Percentiles rank a stretch among this genome's conserved stretches.
Evolutionary conservation across 2,329 filamentous ascomycete genomes (phyloP).

Genomic region (Talaromyces marneffei): DNA sequence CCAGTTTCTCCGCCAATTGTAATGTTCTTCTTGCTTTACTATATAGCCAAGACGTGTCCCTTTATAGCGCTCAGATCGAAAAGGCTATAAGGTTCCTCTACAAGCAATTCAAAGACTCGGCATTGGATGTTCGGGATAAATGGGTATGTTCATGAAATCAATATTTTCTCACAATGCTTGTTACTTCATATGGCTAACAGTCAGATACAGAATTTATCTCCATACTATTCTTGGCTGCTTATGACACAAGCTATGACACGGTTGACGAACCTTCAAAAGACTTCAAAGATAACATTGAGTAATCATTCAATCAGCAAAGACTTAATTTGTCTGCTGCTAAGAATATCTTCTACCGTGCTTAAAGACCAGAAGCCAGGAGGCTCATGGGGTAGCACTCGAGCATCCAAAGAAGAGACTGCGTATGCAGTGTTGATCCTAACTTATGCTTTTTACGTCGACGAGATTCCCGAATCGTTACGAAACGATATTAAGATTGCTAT

Average conservation of each 20-base stretch:
- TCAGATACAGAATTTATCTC: constrained; percentile 14
- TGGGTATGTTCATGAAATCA: constrained; percentile 21
- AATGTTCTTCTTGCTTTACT: constrained; percentile 31
- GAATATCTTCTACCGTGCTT: constrained; percentile 7
- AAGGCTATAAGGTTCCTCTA: constrained; percentile 24
- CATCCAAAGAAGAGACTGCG: constrained; percentile 19
- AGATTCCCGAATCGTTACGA: neutral
- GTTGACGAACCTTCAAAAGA: constrained; percentile 13
- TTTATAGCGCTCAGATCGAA: constrained; percentile 21
- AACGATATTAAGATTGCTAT: neutral
- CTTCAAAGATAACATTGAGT: neutral
- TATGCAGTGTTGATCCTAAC: constrained; percentile 18
- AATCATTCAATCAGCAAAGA: neutral
- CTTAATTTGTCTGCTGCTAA: constrained; percentile 3
- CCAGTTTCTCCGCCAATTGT: constrained; percentile 32
- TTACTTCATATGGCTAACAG: neutral
- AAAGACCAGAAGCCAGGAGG: constrained; percentile 14
- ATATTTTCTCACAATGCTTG: neutral
- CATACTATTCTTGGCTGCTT: constrained; percentile 19
- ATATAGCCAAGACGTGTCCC: constrained; percentile 16
- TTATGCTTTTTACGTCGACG: constrained; percentile 5
- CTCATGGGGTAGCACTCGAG: constrained; percentile 16
- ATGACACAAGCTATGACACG: constrained; percentile 16
- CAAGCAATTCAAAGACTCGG: constrained; percentile 21
- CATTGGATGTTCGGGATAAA: constrained; percentile 23